Percentiles rank a stretch among this genome's conserved stretches.
Evolutionary conservation across 2,329 filamentous ascomycete species (phyloP).

Genomic region (Alternaria arborescens): DNA sequence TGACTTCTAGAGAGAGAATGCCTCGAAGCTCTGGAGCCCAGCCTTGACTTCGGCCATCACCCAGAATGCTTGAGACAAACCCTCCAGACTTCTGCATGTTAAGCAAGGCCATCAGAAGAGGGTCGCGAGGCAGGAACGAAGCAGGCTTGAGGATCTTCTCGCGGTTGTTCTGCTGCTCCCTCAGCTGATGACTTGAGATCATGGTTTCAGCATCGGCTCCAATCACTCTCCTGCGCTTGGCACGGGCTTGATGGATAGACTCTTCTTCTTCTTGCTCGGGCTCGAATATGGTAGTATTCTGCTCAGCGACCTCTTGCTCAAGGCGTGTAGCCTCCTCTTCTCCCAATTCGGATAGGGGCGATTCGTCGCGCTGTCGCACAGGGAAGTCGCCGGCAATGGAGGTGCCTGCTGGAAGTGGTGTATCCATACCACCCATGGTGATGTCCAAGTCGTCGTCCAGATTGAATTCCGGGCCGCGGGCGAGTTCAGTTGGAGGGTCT

Average conservation of each 20-base stretch:
- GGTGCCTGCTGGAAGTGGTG: conserved; percentile 48
- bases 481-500: conserved; percentile 36
- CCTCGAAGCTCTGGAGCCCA: conserved; percentile 94
- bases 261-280: conserved; percentile 65
- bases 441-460: conserved; percentile 51
- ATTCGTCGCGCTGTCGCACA: conserved; percentile 56
- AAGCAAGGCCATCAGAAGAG: conserved; percentile 84
- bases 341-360: conserved; percentile 63
- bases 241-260: conserved; percentile 71
- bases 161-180: conserved; percentile 84
- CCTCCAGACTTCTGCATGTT: conserved; percentile 91
- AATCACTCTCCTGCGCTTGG: conserved; percentile 82
- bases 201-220: conserved; percentile 83
- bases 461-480: conserved; percentile 33
- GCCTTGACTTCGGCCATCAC: conserved; percentile 76
- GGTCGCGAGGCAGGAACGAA: conserved; percentile 85
- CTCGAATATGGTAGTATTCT: conserved; percentile 42
- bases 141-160: conserved; percentile 85
- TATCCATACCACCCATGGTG: conserved; percentile 55
- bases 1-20: conserved; percentile 86
- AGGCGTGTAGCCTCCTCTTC: conserved; percentile 67
- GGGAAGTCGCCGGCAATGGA: conserved; percentile 60
- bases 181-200: conserved; percentile 79
- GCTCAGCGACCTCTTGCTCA: conserved; percentile 65
- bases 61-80: conserved; percentile 87